Evolutionary conservation across 78 protist species (phyloP).

Genomic region (Dictyostelium purpureum): DNA sequence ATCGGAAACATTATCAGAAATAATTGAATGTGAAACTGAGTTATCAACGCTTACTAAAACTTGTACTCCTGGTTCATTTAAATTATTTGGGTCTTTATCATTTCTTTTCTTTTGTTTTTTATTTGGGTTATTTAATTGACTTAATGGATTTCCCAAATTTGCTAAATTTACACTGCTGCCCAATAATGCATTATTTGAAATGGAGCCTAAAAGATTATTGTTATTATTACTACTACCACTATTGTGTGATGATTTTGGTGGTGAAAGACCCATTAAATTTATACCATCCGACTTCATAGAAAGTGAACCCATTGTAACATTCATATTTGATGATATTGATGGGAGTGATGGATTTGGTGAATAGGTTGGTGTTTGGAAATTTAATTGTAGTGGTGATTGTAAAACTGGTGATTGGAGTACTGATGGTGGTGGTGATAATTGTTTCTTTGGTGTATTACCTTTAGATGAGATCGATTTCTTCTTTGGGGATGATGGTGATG

Average conservation of each 20-base stretch:
- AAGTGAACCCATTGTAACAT: not conserved
- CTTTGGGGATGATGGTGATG: not conserved
- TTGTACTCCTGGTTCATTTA: conserved; percentile 14
- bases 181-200: not conserved
- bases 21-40: conserved; percentile 7
- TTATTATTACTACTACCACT: not conserved
- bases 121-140: not conserved
- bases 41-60: conserved; percentile 35
- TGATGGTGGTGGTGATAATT: conserved; percentile 9
- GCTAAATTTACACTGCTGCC: not conserved
- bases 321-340: not conserved
- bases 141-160: not conserved
- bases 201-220: not conserved
- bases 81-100: not conserved
- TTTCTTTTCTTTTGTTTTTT: conserved; percentile 18
- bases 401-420: conserved; percentile 9
- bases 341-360: conserved; percentile 7
- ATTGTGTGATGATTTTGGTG: not conserved
- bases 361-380: conserved; percentile 16
- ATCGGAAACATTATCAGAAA: conserved; percentile 2
- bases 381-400: conserved; percentile 10
- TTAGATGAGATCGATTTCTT: not conserved
- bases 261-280: not conserved
- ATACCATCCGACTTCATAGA: conserved; percentile 1
- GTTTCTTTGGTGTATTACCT: conserved; percentile 3